phyloP scores from a whole-genome alignment of 2,329 filamentous ascomycete genomes.

The Epichloe elymi region DNA sequence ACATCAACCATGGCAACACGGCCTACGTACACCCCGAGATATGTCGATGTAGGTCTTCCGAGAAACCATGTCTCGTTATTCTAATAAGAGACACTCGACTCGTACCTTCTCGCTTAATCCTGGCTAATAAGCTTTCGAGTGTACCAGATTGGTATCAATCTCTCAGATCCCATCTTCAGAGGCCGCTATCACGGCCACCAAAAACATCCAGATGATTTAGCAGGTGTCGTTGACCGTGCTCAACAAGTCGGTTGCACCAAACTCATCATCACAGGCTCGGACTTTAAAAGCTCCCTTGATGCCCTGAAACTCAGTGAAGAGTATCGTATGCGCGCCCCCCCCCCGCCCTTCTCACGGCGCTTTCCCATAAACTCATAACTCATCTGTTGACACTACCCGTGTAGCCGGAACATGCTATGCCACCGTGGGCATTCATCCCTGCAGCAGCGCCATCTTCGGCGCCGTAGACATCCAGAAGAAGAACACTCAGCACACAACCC shows the following conservation, averaged over 20 bases:
- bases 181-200: slow-evolving; percentile 74
- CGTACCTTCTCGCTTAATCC: not conserved
- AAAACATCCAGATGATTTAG: slow-evolving; percentile 58
- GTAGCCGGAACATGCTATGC: slow-evolving; percentile 71
- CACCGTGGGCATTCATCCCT: slow-evolving; percentile 90
- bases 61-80: not conserved
- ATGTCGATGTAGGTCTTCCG: slow-evolving; percentile 40
- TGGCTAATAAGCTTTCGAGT: not conserved
- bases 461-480: slow-evolving; percentile 32
- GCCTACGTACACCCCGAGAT: slow-evolving; percentile 31
- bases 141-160: slow-evolving; percentile 76
- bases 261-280: slow-evolving; percentile 87
- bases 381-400: not conserved
- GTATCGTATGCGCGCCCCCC: slow-evolving; percentile 42
- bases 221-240: slow-evolving; percentile 67
- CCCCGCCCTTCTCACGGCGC: not conserved
- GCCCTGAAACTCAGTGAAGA: slow-evolving; percentile 61
- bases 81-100: not conserved
- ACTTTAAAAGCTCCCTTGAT: slow-evolving; percentile 62
- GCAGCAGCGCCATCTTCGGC: slow-evolving; percentile 69
- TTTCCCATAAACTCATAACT: not conserved
- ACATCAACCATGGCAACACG: slow-evolving; percentile 15
- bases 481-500: slow-evolving; percentile 26
- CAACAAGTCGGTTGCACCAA: slow-evolving; percentile 69
- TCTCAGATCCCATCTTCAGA: slow-evolving; percentile 81